Base-by-base conservation (phyloP, 1,284 basidiomycete genomes). In the Sparassis latifolia region DNA sequence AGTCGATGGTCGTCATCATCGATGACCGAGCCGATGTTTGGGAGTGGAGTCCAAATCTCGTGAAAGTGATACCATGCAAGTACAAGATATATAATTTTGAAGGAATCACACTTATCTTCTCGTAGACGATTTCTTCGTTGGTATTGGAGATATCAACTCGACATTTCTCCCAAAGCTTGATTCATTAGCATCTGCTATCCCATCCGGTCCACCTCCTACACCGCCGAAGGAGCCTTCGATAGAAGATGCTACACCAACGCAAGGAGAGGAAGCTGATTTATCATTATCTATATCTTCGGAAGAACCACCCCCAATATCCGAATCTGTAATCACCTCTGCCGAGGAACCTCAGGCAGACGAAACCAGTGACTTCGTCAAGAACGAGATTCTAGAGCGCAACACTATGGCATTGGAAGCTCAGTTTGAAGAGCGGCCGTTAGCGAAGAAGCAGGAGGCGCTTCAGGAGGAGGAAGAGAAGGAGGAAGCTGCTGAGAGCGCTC, bases 71-170 rank as follows among this genome's bases (percentile, higher is more conserved):
- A 32, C 96, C 96, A 45, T 99, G 93, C 94, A 58, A 62, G 35
- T 43, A 35, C 45, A 31, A 20, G 20, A 20, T 20, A 20, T 20
- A 20, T 20, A 20, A 20, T 20, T 20, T 20, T 20, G 20, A 20
- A 20, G 20, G 20, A 20, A 20, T 20, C 47, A 12, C 35, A 28
- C 44, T 51, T n/a, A 52, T 42, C 29, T 49, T 33, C 33, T n/a
- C 3, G 6, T 61, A 96, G 92, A 94, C 64, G 94, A 98, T 63
- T 99, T 99, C 70, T 99, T 97, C 64, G 79, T 97, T 52, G 95
- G 96, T n/a, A 97, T 97, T 57, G 96, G 96, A 45, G 96, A 99
- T 68, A 98, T 99, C 68, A 99, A 99, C 66, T 91, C 92, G 3
- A 79, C 90, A 0, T 96, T 97, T 67, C 74, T 98, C 4, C 92